Base-by-base conservation (phyloP, 306 rosid species). In the Sechiopsis laciniata region DNA sequence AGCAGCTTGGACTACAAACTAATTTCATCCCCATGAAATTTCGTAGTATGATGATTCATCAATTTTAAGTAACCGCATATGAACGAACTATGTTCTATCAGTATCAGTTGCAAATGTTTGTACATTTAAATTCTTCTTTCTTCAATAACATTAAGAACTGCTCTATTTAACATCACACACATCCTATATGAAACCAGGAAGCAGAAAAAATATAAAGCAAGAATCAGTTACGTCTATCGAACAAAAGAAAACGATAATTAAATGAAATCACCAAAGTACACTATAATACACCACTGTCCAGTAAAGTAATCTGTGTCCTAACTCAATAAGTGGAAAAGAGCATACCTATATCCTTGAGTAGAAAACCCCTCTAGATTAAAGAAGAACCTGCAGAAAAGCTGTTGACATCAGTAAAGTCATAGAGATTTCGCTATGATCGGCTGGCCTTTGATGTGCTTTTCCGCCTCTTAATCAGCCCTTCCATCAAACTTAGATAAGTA, bases 391-490 rank as follows among this genome's bases (percentile, higher is more conserved):
- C 8, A 21, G 73, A 73, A 29, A 37, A 7, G 46, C 10, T 68
- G 37, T 68, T 48, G 73, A 68, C 73, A 68, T 46, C 7, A 22
- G 7, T 11, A 21, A 46, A 46, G 17, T 46, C 13, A 7, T 48
- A 54, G 60, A 72, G 74, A 19, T 45, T 15, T 74, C 72, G 35
- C 62, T 74, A 78, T 52, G 24, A 69, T 55, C 73, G 51, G 51
- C 69, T 74, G 71, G 71, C 86, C 75, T 73, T 81, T 3, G 90
- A 81, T 80, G 79, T 81, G 81, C 90, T 78, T 82, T 84, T 93
- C 55, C 91, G 86, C 85, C 94, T 85, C 83, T 84, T 81, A 79
- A 93, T 81, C 70, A 90, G 76, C 51, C 89, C 98, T 74, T 85
- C 87, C 90, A 93, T 93, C 82, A 93, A 76, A 84, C 81, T 85